Base-by-base conservation (phyloP, 345 rosid genomes). In the Trapa bicornis region DNA sequence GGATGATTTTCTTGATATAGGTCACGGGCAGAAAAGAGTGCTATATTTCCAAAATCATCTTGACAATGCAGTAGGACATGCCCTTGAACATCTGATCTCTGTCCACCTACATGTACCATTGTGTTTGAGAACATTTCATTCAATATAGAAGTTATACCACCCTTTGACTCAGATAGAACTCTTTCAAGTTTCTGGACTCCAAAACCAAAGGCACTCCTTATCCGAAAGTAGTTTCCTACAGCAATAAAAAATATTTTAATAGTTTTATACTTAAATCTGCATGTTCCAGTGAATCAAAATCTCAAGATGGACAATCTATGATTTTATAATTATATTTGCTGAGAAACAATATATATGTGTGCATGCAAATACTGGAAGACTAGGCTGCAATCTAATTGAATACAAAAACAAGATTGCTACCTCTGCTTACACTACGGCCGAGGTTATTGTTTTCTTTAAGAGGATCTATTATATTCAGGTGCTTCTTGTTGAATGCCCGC, bases 391-490 rank as follows among this genome's bases (percentile, higher is more conserved):
- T 17, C 56, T 50, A 50, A 11, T 11, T 32, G 37, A 29, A 50
- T 41, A 36, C 52, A 52, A 37, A 42, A 69, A 70, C n/a, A 4
- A 5, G 41, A 50, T 37, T 37, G 57, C 69, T 75, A 89, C 99
- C 96, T 91, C 85, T 87, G 89, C 88, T 95, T 33, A 95, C 96
- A 72, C 97, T 95, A 73, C 97, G 93, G 38, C 99, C 99, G 63
- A 91, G 92, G 78, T 91, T 95, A 75, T 95, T 95, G 73, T 78
- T 83, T 65, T 86, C 88, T 76, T 82, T 87, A 33, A 95, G 75
- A 0, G 97, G 97, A 77, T 95, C 99, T 17, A 87, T 79, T 73
- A 95, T 85, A 65, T 95, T 91, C 67, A 95, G 85, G 80, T 87
- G 81, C 86, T 87, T 95, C 45, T 75, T 75, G 48, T 76, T 81